Evolutionary conservation across 1,284 basidiomycete species (phyloP).

Genomic region (Cutaneotrichosporon mucoides): DNA sequence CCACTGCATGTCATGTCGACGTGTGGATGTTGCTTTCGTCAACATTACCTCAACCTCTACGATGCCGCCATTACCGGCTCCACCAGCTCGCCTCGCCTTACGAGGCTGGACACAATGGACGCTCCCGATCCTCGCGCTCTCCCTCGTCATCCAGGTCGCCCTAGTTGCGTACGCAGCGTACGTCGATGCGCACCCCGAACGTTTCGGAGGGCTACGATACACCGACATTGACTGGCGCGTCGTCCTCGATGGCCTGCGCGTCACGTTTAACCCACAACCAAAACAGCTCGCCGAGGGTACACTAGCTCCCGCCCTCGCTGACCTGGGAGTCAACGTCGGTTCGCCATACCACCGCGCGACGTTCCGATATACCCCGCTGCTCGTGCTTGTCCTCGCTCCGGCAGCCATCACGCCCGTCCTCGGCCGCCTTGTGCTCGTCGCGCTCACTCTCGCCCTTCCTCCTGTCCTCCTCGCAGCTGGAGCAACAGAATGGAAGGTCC

Average conservation of each 20-base stretch:
- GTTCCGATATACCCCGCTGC: conserved; percentile 92
- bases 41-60: no score
- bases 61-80: no score
- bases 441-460: conserved; percentile 79
- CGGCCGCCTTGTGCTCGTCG: conserved; percentile 85
- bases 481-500: conserved; percentile 27
- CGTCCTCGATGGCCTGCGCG: conserved; percentile 79
- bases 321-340: neutral
- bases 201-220: conserved; percentile 64
- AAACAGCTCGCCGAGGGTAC: conserved; percentile 1
- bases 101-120: neutral
- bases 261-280: neutral
- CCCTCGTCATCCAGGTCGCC: conserved; percentile 28
- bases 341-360: conserved; percentile 92
- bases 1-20: no score
- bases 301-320: neutral
- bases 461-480: conserved; percentile 60
- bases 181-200: conserved; percentile 40
- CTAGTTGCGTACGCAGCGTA: conserved; percentile 42
- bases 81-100: no score
- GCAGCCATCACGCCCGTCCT: conserved; percentile 76
- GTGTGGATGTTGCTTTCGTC: no score
- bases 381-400: conserved; percentile 76
- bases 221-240: conserved; percentile 97
- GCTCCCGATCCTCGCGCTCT: conserved; percentile 15